Base-by-base conservation (phyloP, 2,329 filamentous ascomycete species). In the Arachnopeziza araneosa region DNA sequence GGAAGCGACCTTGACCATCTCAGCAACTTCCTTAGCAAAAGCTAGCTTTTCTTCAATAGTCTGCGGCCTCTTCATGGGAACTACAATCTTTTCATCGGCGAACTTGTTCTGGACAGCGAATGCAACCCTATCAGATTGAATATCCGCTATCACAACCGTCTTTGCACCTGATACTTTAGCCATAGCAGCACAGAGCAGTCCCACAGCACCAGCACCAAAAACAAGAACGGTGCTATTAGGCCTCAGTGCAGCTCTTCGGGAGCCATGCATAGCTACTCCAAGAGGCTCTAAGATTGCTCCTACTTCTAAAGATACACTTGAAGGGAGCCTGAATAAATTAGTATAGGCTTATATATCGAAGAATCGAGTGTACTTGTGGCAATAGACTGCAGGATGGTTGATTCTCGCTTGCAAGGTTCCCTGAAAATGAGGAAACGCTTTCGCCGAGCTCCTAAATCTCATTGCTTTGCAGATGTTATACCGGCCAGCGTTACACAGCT, bases 301-400 rank as follows among this genome's bases (percentile, higher is more conserved):
- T 70, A 96, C 84, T 77, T 97, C 93, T 71, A 87, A 96, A 59
- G 87, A 89, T 85, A 98, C 92, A 75, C 88, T 80, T 54, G 88
- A 88, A 65, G 70, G 71, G 17, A 73, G 62, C 62, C 71, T 72
- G 44, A 44, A 9, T 9, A 24, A 24, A 56, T 67, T 21, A 66
- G 58, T 52, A 52, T 23, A 26, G 32, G 48, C 21, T 26, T 51
- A 19, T 52, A 14, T 32, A 24, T 49, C 5, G 17, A 55, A 52
- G 10, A 24, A 36, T n/a, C n/a, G 19, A 50, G 59, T 68, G 58
- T 62, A 72, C 82, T 96, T 96, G 80, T 97, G 91, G 78, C 93
- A 98, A 90, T 92, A 97, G 54, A 88, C 81, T n/a, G 92, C 92
- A 1, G 91, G 92, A 79, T 97, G 93, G 78, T 95, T 96, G 77